Evolutionary conservation across 2,329 filamentous ascomycete species (phyloP).

Genomic region (Colletotrichum chlorophyti): DNA sequence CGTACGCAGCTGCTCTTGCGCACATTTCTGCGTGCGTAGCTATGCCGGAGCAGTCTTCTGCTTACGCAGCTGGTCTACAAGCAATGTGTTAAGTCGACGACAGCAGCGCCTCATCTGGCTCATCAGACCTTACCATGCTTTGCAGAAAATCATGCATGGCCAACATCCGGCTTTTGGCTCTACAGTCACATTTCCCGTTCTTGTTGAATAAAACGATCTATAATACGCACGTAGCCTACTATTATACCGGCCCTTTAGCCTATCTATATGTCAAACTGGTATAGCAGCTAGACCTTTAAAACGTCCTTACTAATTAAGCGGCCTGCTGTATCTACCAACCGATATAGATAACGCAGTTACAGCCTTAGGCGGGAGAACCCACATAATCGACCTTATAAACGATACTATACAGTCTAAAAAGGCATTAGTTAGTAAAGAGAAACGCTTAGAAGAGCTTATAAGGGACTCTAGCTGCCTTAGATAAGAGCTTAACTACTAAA

Average conservation of each 20-base stretch:
- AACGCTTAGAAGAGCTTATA: constrained; percentile 55
- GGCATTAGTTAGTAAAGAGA: background rate
- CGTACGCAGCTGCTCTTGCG: too few relatives aligned
- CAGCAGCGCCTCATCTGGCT: background rate
- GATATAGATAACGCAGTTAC: background rate
- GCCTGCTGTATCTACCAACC: background rate
- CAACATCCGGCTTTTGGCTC: background rate
- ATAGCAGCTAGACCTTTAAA: background rate
- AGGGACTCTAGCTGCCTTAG: background rate
- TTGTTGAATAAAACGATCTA: background rate
- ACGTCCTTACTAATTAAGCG: background rate
- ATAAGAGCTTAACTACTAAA: background rate
- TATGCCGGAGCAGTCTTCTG: too few relatives aligned
- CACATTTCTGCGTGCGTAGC: too few relatives aligned
- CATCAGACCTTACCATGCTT: background rate
- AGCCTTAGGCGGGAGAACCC: background rate
- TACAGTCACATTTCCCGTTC: background rate
- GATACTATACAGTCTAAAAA: background rate
- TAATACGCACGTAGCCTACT: too few relatives aligned
- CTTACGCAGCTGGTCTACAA: too few relatives aligned
- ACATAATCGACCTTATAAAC: background rate
- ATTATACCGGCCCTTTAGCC: background rate
- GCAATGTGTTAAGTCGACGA: background rate
- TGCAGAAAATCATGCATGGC: background rate
- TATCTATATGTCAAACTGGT: background rate